A percentile compares a stretch with the other conserved stretches of the same genome.
Evolutionary conservation across 129 eudicot genomes (phyloP).

Genomic region (Helianthus tuberosus): DNA sequence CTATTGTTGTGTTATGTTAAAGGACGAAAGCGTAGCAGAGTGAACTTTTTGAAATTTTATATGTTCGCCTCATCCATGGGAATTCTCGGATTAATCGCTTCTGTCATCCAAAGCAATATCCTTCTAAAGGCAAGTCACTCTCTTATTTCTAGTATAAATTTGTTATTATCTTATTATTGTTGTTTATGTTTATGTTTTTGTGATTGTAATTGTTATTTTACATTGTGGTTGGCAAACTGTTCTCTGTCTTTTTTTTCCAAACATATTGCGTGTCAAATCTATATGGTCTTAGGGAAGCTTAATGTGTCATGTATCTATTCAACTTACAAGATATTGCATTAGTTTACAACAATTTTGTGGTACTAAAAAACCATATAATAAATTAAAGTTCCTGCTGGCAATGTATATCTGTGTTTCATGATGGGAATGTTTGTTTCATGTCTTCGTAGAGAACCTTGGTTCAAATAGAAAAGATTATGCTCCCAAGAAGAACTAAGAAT

Average conservation of each 20-base stretch:
- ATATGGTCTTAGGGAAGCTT: not conserved
- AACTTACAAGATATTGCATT: not conserved
- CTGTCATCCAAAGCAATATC: conserved; percentile 34
- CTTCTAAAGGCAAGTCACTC: conserved; percentile 42
- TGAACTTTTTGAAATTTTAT: conserved; percentile 53
- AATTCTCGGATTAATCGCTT: conserved; percentile 40
- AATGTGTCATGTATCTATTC: not conserved
- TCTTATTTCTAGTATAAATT: not conserved
- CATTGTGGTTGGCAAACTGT: not conserved
- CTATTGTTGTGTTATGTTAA: conserved; percentile 19
- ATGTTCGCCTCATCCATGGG: conserved; percentile 51
- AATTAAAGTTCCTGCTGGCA: not conserved
- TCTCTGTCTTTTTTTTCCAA: not conserved
- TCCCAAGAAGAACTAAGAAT: not conserved
- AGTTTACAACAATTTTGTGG: not conserved
- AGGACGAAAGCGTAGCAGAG: conserved; percentile 80
- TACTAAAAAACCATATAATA: not conserved
- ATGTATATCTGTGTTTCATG: not conserved
- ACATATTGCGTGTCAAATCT: not conserved
- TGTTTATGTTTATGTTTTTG: not conserved
- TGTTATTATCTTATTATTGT: not conserved
- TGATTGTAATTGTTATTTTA: not conserved
- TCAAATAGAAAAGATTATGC: not conserved
- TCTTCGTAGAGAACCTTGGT: not conserved
- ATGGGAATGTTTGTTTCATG: not conserved